Evolutionary conservation across 164 flowering plant species (phyloP).

Genomic region (Nelumbo lutea): DNA sequence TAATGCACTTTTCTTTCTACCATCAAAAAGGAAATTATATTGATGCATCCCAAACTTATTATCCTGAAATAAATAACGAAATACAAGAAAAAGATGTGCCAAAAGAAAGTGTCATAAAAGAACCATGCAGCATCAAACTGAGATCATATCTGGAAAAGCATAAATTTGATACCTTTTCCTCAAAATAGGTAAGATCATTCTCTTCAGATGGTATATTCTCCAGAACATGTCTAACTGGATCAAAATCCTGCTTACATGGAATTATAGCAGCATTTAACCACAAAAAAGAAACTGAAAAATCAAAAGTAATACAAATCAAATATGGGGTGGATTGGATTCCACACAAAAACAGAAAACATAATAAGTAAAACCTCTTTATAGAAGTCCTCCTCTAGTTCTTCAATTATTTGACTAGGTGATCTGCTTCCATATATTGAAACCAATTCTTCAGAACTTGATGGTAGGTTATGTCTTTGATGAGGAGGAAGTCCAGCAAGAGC

Average conservation of each 20-base stretch:
- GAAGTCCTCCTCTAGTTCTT: conserved; percentile 83
- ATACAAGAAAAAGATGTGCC: too few relatives aligned
- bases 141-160: neutral
- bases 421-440: conserved; percentile 83
- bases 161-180: conserved; percentile 61
- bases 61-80: too few relatives aligned
- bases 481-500: conserved; percentile 88
- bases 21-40: too few relatives aligned
- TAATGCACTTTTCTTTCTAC: too few relatives aligned
- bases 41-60: too few relatives aligned
- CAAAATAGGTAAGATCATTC: conserved; percentile 63
- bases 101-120: too few relatives aligned
- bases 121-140: too few relatives aligned
- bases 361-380: conserved; percentile 69
- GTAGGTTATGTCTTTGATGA: conserved; percentile 61
- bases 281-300: neutral
- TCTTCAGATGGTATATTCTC: conserved; percentile 74
- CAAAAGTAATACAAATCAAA: neutral
- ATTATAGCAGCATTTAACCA: conserved; percentile 2
- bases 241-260: conserved; percentile 68
- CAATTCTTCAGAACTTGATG: conserved; percentile 76
- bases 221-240: conserved; percentile 73
- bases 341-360: neutral
- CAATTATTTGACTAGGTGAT: conserved; percentile 48
- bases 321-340: too few relatives aligned